phyloP scores from a whole-genome alignment of 2,329 filamentous ascomycete genomes.

The Fusarium burgessii region DNA sequence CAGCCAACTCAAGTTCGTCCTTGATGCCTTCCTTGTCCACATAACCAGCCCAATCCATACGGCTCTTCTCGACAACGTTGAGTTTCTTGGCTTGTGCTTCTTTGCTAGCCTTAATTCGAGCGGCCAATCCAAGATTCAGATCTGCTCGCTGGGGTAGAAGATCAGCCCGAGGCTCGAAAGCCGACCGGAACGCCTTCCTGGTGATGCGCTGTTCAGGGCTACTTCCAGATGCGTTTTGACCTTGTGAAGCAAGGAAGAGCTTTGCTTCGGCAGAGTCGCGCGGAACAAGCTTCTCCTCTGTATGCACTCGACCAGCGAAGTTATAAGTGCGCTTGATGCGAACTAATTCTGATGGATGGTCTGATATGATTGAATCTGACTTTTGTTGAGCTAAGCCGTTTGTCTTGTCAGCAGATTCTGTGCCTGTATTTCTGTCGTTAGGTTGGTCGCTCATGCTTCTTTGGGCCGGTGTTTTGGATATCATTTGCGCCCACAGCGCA shows the following conservation, averaged over 20 bases:
- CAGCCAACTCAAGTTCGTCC: constrained; percentile 74
- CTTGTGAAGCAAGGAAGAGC: constrained; percentile 69
- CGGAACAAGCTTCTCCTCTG: constrained; percentile 76
- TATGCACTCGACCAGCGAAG: constrained; percentile 79
- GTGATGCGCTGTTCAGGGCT: constrained; percentile 58
- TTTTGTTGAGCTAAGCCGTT: constrained; percentile 22
- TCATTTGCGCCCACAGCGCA: constrained; percentile 77
- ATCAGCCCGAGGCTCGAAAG: constrained; percentile 69
- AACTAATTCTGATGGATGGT: constrained; percentile 60
- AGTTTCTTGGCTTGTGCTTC: constrained; percentile 70
- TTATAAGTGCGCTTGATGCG: constrained; percentile 79
- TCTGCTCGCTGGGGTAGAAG: constrained; percentile 61
- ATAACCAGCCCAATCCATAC: constrained; percentile 79
- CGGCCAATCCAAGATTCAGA: constrained; percentile 67
- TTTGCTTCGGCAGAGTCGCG: constrained; percentile 74
- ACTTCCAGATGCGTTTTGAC: constrained; percentile 44
- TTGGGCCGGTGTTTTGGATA: constrained; percentile 52
- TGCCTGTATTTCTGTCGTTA: constrained; percentile 12
- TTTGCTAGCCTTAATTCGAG: constrained; percentile 61
- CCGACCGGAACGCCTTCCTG: constrained; percentile 69
- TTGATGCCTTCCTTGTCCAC: constrained; percentile 78
- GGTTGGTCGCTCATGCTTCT: constrained; percentile 9
- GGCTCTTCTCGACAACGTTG: constrained; percentile 78
- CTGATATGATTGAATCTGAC: neutral
- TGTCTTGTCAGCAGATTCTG: constrained; percentile 4